phyloP scores from a whole-genome alignment of 148 eudicot species.

The Linanthus parryae region DNA sequence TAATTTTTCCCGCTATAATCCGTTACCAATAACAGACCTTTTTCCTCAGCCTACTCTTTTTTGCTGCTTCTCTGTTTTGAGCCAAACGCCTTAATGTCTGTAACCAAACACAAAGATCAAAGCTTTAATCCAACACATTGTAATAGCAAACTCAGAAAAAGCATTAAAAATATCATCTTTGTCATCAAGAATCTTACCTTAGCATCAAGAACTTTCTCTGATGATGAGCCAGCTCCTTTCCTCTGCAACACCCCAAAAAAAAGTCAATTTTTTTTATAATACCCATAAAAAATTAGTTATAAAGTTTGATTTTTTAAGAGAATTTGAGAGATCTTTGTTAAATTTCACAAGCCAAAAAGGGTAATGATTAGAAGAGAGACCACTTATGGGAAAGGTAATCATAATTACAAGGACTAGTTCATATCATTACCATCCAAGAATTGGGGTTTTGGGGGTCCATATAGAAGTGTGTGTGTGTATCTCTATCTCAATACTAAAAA shows the following conservation, averaged over 20 bases:
- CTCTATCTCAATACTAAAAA: slow-evolving; percentile 11
- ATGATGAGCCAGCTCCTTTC: slow-evolving; percentile 57
- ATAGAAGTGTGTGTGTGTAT: no score
- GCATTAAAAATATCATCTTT: not conserved
- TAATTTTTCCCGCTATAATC: no score
- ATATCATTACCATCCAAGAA: not conserved
- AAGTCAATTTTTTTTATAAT: no score
- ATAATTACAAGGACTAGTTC: slow-evolving; percentile 10
- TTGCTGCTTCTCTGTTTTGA: slow-evolving; percentile 99
- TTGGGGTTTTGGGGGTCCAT: slow-evolving; percentile 16
- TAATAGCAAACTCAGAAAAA: no score
- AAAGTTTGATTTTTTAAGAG: no score
- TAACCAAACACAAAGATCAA: not conserved
- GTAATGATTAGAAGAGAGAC: slow-evolving; percentile 14
- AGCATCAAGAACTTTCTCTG: slow-evolving; percentile 80
- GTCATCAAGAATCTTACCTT: slow-evolving; percentile 73
- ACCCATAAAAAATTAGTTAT: no score
- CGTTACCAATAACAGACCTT: slow-evolving; percentile 31
- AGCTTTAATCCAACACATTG: not conserved
- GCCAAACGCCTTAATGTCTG: slow-evolving; percentile 97
- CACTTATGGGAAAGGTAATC: slow-evolving; percentile 10
- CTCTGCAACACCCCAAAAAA: no score
- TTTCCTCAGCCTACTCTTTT: slow-evolving; percentile 88
- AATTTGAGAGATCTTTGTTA: no score
- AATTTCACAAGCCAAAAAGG: slow-evolving; percentile 13